phyloP scores from a whole-genome alignment of 2,329 filamentous ascomycete genomes.

The Pestalotiopsis sp. region DNA sequence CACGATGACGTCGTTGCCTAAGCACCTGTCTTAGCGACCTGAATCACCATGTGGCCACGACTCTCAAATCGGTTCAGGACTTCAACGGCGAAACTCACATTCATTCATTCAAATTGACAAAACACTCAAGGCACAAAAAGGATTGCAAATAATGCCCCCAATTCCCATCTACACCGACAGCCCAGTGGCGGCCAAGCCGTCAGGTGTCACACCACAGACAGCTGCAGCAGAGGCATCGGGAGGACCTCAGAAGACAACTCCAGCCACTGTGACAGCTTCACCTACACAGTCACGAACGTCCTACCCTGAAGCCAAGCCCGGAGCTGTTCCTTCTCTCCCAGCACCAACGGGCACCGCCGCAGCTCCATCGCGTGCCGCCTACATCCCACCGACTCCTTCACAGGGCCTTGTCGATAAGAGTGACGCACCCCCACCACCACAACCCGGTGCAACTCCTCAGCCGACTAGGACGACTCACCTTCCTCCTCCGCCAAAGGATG shows the following conservation, averaged over 20 bases:
- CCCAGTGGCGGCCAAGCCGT: slow-evolving; percentile 60
- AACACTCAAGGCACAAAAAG: background rate
- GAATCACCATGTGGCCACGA: slow-evolving; percentile 8
- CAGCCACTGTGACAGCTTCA: slow-evolving; percentile 32
- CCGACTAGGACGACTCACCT: slow-evolving; percentile 35
- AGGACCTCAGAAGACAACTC: slow-evolving; percentile 24
- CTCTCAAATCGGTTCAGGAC: background rate
- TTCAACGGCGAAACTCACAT: background rate
- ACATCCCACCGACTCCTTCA: slow-evolving; percentile 45
- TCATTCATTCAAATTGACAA: background rate
- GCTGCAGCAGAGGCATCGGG: slow-evolving; percentile 19
- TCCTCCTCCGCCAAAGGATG: slow-evolving; percentile 54
- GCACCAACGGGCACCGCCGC: slow-evolving; percentile 40
- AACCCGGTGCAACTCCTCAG: slow-evolving; percentile 57
- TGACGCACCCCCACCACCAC: slow-evolving; percentile 52
- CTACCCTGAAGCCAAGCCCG: slow-evolving; percentile 48
- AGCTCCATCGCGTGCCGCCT: slow-evolving; percentile 29
- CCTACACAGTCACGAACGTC: slow-evolving; percentile 24
- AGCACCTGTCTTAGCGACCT: background rate
- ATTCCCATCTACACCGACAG: slow-evolving; percentile 61
- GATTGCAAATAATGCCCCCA: slow-evolving; percentile 54
- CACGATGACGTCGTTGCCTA: slow-evolving; percentile 13
- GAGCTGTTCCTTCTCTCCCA: slow-evolving; percentile 45
- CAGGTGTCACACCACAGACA: slow-evolving; percentile 33
- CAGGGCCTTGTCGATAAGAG: slow-evolving; percentile 25